Conservation (phyloP, 164 flowering plant species). For the Cinnamomum chago region DNA sequence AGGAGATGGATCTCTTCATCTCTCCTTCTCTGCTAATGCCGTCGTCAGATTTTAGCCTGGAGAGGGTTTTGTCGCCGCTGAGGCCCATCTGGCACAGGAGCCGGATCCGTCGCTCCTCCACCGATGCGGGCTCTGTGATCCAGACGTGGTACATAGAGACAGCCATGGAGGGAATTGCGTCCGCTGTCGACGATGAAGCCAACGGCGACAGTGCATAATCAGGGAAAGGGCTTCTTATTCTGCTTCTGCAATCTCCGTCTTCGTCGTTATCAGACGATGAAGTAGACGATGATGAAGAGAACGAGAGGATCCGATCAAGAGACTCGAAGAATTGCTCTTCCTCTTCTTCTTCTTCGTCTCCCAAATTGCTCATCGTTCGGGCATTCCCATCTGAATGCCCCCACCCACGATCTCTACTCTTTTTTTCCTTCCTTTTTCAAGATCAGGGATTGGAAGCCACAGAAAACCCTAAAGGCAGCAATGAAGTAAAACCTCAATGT, state of each 20-base stretch:
- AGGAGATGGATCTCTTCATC: slow-evolving; percentile 11
- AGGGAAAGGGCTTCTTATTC: not conserved
- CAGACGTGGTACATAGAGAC: slow-evolving; percentile 70
- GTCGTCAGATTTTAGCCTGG: slow-evolving; percentile 28
- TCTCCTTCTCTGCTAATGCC: not conserved
- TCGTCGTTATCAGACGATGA: slow-evolving; percentile 31
- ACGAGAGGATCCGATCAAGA: slow-evolving; percentile 75
- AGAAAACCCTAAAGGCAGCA: too few species aligned
- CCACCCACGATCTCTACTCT: not conserved
- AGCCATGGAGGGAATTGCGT: slow-evolving; percentile 36
- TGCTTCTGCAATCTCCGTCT: not conserved
- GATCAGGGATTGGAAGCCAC: too few species aligned
- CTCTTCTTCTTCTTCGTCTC: slow-evolving; percentile 35
- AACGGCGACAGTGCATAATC: slow-evolving; percentile 9
- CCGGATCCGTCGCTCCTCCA: slow-evolving; percentile 72
- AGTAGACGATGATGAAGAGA: slow-evolving; percentile 52
- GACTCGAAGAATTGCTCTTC: slow-evolving; percentile 75
- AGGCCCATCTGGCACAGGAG: slow-evolving; percentile 84
- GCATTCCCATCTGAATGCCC: slow-evolving; percentile 36
- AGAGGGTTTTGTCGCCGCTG: slow-evolving; percentile 39
- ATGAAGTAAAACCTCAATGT: too few species aligned
- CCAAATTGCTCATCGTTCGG: slow-evolving; percentile 42
- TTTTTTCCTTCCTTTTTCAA: too few species aligned
- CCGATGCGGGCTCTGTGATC: slow-evolving; percentile 76
- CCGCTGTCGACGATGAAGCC: not conserved